Conservation (phyloP, 768 basidiomycete species). For the Lactarius evosmus region DNA sequence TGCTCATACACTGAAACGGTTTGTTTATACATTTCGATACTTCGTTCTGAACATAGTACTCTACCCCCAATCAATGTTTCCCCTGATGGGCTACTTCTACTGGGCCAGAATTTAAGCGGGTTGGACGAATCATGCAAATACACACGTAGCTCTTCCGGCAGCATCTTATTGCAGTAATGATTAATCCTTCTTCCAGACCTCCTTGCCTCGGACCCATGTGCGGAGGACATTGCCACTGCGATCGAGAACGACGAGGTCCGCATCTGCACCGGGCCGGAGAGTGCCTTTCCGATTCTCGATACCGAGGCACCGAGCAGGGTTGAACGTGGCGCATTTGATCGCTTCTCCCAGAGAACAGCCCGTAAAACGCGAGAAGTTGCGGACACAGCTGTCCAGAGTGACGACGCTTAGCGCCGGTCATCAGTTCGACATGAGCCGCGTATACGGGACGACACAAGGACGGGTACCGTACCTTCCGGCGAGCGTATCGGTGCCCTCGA, state of each 20-base stretch:
- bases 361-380: conserved; percentile 81
- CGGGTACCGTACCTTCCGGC: conserved; percentile 84
- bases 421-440: neutral
- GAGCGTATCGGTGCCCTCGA: conserved; percentile 84
- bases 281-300: conserved; percentile 80
- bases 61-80: no score
- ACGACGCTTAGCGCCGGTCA: conserved; percentile 51
- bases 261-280: conserved; percentile 77
- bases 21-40: no score
- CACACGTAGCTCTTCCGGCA: no score
- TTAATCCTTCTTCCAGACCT: conserved; percentile 55
- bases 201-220: conserved; percentile 75
- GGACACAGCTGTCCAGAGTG: conserved; percentile 79
- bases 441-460: conserved; percentile 22
- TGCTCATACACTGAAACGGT: neutral
- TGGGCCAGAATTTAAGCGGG: neutral
- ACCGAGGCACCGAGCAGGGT: conserved; percentile 80
- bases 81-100: neutral
- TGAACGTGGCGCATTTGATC: conserved; percentile 81
- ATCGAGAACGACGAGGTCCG: conserved; percentile 78
- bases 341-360: conserved; percentile 81
- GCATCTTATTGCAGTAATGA: neutral
- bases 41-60: neutral
- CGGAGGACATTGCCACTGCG: conserved; percentile 59
- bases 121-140: neutral